A percentile compares a stretch with the other conserved stretches of the same genome.
Evolutionary conservation across 805 yeast species (phyloP).

Genomic region (Saccharomycopsis capsularis): DNA sequence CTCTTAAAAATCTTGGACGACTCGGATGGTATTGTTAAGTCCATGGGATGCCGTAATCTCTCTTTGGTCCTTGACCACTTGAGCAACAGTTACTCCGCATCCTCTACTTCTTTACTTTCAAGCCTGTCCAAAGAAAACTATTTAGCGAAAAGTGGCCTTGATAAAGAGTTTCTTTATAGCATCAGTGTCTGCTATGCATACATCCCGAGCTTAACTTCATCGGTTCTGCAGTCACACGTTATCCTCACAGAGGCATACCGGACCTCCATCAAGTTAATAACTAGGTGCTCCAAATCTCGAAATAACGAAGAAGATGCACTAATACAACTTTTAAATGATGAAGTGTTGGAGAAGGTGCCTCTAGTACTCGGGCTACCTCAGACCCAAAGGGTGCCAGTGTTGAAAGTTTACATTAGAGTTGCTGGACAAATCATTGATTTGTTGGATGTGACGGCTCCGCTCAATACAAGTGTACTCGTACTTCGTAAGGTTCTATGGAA

Average conservation of each 20-base stretch:
- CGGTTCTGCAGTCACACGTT: background rate
- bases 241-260: background rate
- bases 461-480: background rate
- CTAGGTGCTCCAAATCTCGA: background rate
- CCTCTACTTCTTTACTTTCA: background rate
- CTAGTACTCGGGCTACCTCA: constrained; percentile 1
- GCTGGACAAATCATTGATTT: background rate
- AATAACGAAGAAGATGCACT: background rate
- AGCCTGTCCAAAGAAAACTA: background rate
- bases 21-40: constrained; percentile 4
- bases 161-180: background rate
- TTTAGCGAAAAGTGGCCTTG: constrained; percentile 2
- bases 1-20: constrained; percentile 10
- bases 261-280: background rate
- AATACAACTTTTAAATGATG: background rate
- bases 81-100: background rate
- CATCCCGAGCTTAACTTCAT: constrained; percentile 1
- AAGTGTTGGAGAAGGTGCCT: background rate
- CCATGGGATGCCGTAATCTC: constrained; percentile 1
- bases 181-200: constrained; percentile 1
- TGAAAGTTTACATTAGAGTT: background rate
- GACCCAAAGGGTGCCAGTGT: background rate
- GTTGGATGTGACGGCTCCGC: background rate
- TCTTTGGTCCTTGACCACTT: background rate
- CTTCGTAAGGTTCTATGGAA: constrained; percentile 2